These are phyloP conservation scores for Podila verticillata DNA, from an alignment of 192 early-diverging fungal species.

Conservation along the genomic window DNA sequence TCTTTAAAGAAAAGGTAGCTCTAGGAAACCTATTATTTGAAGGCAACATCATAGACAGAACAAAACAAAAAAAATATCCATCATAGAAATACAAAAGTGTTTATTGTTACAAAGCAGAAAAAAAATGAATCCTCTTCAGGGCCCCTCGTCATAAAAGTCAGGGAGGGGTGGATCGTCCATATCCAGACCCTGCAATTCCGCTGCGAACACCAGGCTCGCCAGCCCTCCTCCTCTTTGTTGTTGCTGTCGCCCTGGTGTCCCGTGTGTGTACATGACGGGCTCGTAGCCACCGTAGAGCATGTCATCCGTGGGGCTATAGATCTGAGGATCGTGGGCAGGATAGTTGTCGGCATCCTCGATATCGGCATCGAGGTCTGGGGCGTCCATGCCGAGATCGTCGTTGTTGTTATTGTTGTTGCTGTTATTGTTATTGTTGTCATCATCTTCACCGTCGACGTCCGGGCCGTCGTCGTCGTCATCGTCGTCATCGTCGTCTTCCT, in stretches of 20 bases:
- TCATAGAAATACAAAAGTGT: too few species aligned
- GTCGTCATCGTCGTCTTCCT: neutral
- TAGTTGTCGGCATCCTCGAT: neutral
- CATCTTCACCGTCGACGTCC: neutral
- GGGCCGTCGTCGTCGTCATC: slow-evolving; percentile 5
- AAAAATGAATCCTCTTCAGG: too few species aligned
- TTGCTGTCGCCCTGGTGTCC: neutral
- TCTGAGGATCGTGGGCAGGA: neutral
- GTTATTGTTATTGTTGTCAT: neutral
- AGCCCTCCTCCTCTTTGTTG: neutral
- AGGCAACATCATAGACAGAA: too few species aligned
- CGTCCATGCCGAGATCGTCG: neutral
- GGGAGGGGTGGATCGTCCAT: too few species aligned
- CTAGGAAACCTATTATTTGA: too few species aligned
- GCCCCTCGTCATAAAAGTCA: too few species aligned
- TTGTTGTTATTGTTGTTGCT: neutral
- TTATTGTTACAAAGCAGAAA: too few species aligned
- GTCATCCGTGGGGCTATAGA: slow-evolving; percentile 1
- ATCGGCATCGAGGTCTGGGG: neutral
- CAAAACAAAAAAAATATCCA: too few species aligned
- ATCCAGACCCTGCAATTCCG: too few species aligned
- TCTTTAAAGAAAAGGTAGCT: neutral
- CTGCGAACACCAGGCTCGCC: too few species aligned
- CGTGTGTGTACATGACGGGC: neutral
- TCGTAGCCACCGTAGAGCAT: neutral